Base-by-base conservation (phyloP, 2,329 filamentous ascomycete species). In the Metarhizium guizhouense region DNA sequence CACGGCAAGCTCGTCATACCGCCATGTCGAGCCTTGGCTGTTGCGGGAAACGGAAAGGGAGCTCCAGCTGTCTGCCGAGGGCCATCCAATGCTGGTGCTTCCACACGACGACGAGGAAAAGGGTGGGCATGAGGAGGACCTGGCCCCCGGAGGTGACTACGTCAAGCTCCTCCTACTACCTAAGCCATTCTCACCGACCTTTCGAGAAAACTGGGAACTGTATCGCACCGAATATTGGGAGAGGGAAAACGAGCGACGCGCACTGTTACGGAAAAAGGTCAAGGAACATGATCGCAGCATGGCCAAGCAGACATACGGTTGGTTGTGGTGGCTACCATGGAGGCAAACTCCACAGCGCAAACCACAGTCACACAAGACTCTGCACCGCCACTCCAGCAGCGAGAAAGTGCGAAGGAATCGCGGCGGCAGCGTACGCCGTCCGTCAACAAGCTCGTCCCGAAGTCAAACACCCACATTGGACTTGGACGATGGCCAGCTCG, bases 151-250 rank as follows among this genome's bases (percentile, higher is more conserved):
- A 0, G 94, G 94, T 2, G 91, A 97, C 72, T 88, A 93, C 66
- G 86, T 99, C 63, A 94, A 95, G 70, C 80, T 99, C 1, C 76
- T 97, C 18, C 78, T 99, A 7, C 81, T 96, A 11, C 90, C 94
- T 1, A 99, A 99, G 68, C 91, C 92, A 0, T 99, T 99, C 67
- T 95, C 90, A 6, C 87, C 94, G 0, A 90, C 90, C 50, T 99
- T 99, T 66, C 82, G 94, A 20, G 92, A 97, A 69, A 95, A 96
- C 61, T 99, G 94, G 94, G 94, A 99, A 67, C 79, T 93, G 16
- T 99, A 95, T 71, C 82, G 94, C 54, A 85, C 87, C 38, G 92
- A 96, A 58, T 99, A 96, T 72, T 99, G 94, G 94, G 93, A 96
- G 64, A 86, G 86, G 58, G 94, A 99, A 70, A 99, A 99, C 67